Evolutionary conservation across 1,139 yeast species (phyloP).

Genomic region (Protomyces pachydermus): DNA sequence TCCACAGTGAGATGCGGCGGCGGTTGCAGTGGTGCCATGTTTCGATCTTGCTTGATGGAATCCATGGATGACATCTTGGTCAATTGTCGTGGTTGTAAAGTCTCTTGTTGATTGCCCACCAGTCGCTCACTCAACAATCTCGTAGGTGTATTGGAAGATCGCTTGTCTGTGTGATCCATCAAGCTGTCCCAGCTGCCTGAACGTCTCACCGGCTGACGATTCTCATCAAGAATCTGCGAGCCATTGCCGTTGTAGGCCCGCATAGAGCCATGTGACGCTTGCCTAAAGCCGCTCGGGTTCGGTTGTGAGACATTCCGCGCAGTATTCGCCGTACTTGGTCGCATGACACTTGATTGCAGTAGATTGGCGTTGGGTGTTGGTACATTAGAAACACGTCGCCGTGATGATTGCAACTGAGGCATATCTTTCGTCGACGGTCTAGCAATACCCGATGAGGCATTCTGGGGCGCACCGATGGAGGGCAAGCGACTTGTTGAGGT

Average conservation of each 20-base stretch:
- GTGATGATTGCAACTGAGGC: not conserved
- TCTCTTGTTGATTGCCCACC: not conserved
- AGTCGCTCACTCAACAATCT: not conserved
- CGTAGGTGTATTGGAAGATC: not conserved
- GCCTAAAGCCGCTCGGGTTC: not conserved
- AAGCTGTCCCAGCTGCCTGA: conserved; percentile 13
- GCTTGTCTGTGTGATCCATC: not conserved
- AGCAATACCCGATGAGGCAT: not conserved
- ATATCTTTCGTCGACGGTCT: not conserved
- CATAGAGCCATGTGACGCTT: not conserved
- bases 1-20: not conserved
- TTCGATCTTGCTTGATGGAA: not conserved
- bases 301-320: conserved; percentile 19
- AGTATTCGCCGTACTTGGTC: not conserved
- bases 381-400: not conserved
- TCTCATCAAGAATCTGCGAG: not conserved
- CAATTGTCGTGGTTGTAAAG: not conserved
- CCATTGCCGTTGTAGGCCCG: not conserved
- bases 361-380: not conserved
- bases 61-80: not conserved
- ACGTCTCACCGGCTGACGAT: conserved; percentile 8
- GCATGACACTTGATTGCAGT: not conserved
- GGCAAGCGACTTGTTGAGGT: conserved; percentile 18
- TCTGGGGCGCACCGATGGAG: not conserved
- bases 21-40: not conserved